Conservation (phyloP, 305 asterid genomes). For the Solanum aculeatissimum region DNA sequence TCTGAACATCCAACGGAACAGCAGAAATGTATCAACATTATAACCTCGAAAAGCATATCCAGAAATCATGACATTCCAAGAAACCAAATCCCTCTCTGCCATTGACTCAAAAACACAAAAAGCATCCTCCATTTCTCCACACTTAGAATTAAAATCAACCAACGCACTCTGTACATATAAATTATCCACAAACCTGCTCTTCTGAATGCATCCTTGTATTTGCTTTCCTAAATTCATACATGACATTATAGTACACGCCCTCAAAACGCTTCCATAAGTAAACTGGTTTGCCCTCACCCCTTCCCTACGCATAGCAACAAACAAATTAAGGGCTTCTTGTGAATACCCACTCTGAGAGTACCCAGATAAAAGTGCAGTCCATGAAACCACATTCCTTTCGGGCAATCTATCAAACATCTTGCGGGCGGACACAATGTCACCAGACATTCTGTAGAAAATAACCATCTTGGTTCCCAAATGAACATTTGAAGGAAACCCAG, state of each 20-base stretch:
- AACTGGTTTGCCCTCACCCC: conserved; percentile 48
- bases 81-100: conserved; percentile 38
- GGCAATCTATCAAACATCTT: conserved; percentile 25
- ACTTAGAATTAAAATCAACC: conserved; percentile 44
- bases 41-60: conserved; percentile 40
- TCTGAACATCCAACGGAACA: conserved; percentile 34
- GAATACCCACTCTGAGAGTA: conserved; percentile 25
- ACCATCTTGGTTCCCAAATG: conserved; percentile 28
- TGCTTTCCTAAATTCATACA: conserved; percentile 37
- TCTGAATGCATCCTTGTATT: conserved; percentile 36
- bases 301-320: conserved; percentile 25
- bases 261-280: conserved; percentile 42
- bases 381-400: conserved; percentile 28
- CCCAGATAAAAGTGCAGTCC: conserved; percentile 46
- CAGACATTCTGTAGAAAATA: conserved; percentile 18
- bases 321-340: conserved; percentile 20
- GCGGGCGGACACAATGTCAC: conserved; percentile 23
- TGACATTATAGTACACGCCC: conserved; percentile 29
- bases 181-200: conserved; percentile 29
- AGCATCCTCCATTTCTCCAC: conserved; percentile 45
- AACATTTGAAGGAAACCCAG: conserved; percentile 12
- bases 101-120: conserved; percentile 26
- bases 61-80: conserved; percentile 53
- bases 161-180: conserved; percentile 50
- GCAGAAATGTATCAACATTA: conserved; percentile 10